Evolutionary conservation across 495 filamentous ascomycete species (phyloP).

Genomic region (Penicillium diatomitis): DNA sequence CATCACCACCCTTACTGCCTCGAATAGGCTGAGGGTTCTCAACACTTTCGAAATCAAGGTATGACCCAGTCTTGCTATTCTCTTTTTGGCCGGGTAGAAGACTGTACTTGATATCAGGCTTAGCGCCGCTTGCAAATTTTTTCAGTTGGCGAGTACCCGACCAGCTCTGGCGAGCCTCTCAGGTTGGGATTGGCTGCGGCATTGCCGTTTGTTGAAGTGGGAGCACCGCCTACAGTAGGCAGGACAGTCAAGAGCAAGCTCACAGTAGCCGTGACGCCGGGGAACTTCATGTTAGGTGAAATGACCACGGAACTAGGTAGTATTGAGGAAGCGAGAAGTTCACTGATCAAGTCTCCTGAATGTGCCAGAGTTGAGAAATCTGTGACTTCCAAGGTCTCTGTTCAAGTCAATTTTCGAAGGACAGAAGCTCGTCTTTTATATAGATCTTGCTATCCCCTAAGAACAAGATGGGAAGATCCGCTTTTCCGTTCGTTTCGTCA

Average conservation of each 20-base stretch:
- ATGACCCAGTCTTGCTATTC: constrained; percentile 47
- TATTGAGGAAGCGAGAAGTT: too few species aligned
- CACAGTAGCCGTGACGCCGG: neutral
- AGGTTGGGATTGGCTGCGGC: constrained; percentile 18
- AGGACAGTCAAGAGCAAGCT: constrained; percentile 1
- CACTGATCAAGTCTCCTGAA: too few species aligned
- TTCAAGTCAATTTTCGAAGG: too few species aligned
- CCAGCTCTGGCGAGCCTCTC: constrained; percentile 22
- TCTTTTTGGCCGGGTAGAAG: constrained; percentile 48
- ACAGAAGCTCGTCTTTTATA: too few species aligned
- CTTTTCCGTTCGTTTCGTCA: too few species aligned
- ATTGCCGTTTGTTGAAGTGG: constrained; percentile 5
- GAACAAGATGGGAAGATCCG: too few species aligned
- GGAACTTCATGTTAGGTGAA: constrained; percentile 7
- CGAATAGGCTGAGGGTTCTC: constrained; percentile 62
- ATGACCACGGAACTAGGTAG: neutral
- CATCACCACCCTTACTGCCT: constrained; percentile 46
- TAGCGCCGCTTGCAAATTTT: constrained; percentile 16
- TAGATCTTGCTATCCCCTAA: too few species aligned
- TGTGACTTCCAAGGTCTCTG: too few species aligned
- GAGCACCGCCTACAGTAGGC: constrained; percentile 9
- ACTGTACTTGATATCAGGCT: constrained; percentile 30
- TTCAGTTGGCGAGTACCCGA: constrained; percentile 32
- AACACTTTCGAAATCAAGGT: constrained; percentile 53
- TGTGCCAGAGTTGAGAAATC: too few species aligned